Conservation (phyloP, 768 basidiomycete species). For the Boletus tomentosulus region DNA sequence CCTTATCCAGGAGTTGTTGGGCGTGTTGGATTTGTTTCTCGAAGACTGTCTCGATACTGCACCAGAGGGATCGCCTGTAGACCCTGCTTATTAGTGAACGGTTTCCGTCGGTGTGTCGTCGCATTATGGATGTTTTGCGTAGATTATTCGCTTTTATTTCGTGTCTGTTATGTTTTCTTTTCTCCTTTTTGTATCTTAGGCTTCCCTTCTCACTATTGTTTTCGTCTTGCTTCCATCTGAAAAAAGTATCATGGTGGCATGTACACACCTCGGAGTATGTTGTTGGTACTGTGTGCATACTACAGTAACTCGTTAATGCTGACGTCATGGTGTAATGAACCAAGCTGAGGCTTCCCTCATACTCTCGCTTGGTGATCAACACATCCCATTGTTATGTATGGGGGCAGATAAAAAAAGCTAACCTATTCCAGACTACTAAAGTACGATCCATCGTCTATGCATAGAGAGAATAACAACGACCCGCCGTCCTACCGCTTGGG, state of each 20-base stretch:
- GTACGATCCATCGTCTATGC: background rate
- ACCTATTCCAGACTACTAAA: background rate
- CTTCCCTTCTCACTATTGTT: background rate
- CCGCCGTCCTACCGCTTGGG: slow-evolving; percentile 6
- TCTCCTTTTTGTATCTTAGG: slow-evolving; percentile 19
- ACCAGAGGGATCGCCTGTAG: background rate
- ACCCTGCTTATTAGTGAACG: slow-evolving; percentile 2
- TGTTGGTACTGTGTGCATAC: background rate
- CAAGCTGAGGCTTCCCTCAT: too few species aligned
- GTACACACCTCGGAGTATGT: background rate
- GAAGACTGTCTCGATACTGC: slow-evolving; percentile 46
- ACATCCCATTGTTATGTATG: too few species aligned
- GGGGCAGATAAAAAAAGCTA: background rate
- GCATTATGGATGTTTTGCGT: background rate
- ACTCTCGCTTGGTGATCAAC: too few species aligned
- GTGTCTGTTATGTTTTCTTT: background rate
- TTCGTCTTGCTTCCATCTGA: background rate
- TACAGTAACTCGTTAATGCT: background rate
- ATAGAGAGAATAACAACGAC: background rate
- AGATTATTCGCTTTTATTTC: slow-evolving; percentile 23
- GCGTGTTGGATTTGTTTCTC: slow-evolving; percentile 60
- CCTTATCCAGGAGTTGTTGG: slow-evolving; percentile 56
- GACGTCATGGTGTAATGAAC: too few species aligned
- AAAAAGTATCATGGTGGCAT: background rate
- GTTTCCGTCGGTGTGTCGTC: too few species aligned